Conservation (phyloP, 495 filamentous ascomycete genomes). For the Trichoderma orchidacearum region DNA sequence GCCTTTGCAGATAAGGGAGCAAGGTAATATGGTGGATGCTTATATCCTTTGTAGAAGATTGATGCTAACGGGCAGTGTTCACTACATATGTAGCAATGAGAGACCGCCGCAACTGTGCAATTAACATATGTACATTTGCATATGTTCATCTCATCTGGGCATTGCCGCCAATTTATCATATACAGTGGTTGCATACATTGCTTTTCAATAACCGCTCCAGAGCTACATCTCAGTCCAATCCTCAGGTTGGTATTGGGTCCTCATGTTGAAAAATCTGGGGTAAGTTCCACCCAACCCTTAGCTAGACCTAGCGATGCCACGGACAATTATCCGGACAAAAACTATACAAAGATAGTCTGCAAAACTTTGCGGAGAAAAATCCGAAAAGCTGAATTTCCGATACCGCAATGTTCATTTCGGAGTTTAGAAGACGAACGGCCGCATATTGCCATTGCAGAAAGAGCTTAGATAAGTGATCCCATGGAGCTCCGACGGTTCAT, state of each 20-base stretch:
- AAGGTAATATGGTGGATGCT: neutral
- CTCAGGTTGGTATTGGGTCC: neutral
- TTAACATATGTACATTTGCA: no score
- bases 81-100: neutral
- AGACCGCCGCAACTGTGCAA: no score
- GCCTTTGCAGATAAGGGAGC: no score
- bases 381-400: neutral
- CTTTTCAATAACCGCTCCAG: neutral
- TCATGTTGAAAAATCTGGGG: neutral
- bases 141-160: no score
- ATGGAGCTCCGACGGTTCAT: no score
- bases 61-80: neutral
- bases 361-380: neutral
- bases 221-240: neutral
- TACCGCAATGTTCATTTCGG: neutral
- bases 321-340: neutral
- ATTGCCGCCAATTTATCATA: neutral
- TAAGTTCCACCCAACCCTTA: neutral
- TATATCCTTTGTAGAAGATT: no score
- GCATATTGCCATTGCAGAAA: neutral
- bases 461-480: conserved; percentile 11
- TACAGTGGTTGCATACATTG: neutral
- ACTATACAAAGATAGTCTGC: neutral
- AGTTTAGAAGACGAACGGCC: neutral
- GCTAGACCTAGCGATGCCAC: neutral